Conservation (phyloP, 257 asterid genomes). For the Solanum peruvianum region DNA sequence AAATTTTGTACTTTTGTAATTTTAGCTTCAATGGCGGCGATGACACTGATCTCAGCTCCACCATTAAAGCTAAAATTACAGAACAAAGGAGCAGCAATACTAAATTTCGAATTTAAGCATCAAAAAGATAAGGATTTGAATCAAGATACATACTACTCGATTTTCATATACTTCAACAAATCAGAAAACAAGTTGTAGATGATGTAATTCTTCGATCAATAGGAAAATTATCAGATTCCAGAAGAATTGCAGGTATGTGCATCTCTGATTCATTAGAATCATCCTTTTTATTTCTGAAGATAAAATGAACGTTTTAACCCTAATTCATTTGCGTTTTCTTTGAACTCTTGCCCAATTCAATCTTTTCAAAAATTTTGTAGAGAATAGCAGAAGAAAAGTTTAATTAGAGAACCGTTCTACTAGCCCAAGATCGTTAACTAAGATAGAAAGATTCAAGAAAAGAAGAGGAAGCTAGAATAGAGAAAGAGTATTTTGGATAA, state of each 20-base stretch:
- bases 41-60: background rate
- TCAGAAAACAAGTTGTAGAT: background rate
- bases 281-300: background rate
- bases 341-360: background rate
- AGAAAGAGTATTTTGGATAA: too few relatives aligned
- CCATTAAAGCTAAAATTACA: background rate
- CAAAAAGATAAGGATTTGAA: background rate
- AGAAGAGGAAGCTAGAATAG: too few relatives aligned
- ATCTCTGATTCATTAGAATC: background rate
- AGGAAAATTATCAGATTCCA: background rate
- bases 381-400: too few relatives aligned
- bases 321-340: background rate
- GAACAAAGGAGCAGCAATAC: background rate
- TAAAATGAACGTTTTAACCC: background rate
- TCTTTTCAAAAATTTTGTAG: background rate
- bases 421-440: too few relatives aligned
- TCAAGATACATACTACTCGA: background rate
- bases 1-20: too few relatives aligned
- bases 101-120: background rate
- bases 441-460: too few relatives aligned
- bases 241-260: background rate
- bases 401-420: too few relatives aligned
- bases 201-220: background rate
- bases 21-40: too few relatives aligned
- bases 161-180: background rate